Base-by-base conservation (phyloP, 202 grass and related monocot genomes). In the Panicum virgatum region DNA sequence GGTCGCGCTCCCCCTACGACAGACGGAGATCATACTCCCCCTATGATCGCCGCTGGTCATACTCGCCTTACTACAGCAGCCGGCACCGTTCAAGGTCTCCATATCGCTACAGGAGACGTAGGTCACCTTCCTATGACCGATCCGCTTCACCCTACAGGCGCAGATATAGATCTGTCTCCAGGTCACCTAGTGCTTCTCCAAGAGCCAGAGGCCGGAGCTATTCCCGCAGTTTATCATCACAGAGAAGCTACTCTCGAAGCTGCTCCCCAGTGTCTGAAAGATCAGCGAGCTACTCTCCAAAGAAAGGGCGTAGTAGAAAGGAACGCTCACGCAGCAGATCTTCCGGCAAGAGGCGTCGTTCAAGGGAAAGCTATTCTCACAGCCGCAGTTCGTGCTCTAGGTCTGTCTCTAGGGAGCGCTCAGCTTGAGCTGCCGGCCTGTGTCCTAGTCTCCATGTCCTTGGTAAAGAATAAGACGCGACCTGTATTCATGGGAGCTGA, bases 291-390 rank as follows among this genome's bases (percentile, higher is more conserved):
- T 86, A 25, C 74, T 84, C 86, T 47, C 79, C 81, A 0, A 68
- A 12, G 56, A 27, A 76, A 56, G 65, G 32, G 30, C 46, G 16
- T 5, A 71, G 18, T 5, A 62, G 4, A 43, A 80, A 57, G 46
- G 75, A 80, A 47, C 36, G 43, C 5, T 66, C 73, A 0, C 12
- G 25, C 47, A 72, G 83, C 68, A 80, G 65, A 59, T 94, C 73
- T 27, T 43, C 63, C 6, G 44, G 59, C 9, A 89, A 82, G 73
- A 72, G 86, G 29, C 58, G 45, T 36, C 45, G 16, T 57, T 94
- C 80, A 15, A 91, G 92, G 59, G 92, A 94, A 63, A 89, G 92
- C 75, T 91, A 94, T 62, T 56, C 84, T 14, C 86, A 94, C 42
- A 91, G 92, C 42, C 73, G 86, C 20, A 91, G 92, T 32, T 86